Conservation (phyloP, 192 early-diverging fungal genomes). For the Rhizophagus sp. region DNA sequence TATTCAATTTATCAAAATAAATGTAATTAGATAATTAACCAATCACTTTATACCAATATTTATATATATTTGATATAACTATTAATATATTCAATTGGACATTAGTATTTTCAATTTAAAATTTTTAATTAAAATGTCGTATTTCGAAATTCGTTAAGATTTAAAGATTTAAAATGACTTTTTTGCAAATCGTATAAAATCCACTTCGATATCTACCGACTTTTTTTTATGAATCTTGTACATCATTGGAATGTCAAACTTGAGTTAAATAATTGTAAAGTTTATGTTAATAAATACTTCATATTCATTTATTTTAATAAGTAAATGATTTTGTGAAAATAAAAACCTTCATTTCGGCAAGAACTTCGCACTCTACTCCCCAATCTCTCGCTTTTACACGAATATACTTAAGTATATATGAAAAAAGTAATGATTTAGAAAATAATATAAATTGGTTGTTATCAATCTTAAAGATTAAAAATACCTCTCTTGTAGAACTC, state of each 20-base stretch:
- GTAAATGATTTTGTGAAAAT: neutral
- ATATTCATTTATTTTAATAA: neutral
- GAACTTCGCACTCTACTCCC: conserved; percentile 69
- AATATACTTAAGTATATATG: conserved; percentile 45
- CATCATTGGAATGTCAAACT: conserved; percentile 79
- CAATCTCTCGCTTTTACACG: conserved; percentile 70
- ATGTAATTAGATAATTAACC: no score
- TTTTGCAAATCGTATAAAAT: conserved; percentile 66
- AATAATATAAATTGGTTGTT: neutral
- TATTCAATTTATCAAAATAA: no score
- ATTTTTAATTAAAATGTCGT: no score
- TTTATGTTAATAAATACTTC: neutral
- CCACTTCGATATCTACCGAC: conserved; percentile 70
- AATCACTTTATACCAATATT: no score
- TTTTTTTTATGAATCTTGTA: conserved; percentile 81
- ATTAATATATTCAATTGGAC: no score
- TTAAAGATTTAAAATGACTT: conserved; percentile 22
- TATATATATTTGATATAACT: no score
- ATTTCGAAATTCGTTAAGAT: neutral
- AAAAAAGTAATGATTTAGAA: neutral
- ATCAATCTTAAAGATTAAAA: neutral
- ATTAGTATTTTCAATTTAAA: no score
- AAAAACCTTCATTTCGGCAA: conserved; percentile 68
- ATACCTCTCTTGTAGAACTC: conserved; percentile 68
- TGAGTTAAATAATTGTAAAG: conserved; percentile 1